Evolutionary conservation across 2,329 filamentous ascomycete species (phyloP).

Genomic region (Beauveria sp.): DNA sequence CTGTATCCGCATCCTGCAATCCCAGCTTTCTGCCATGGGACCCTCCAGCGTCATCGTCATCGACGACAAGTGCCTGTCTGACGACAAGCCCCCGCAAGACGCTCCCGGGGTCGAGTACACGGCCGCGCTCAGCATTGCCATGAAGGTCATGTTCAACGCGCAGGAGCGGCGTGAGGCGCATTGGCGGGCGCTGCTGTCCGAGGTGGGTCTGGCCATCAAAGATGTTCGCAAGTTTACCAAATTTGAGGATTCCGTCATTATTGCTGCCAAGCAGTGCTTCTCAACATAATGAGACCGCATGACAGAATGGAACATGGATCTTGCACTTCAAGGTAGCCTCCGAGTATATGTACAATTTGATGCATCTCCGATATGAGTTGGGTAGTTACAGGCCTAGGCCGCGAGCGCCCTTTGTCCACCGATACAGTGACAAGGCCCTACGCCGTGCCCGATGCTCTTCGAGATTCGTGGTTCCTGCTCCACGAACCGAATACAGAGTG

Average conservation of each 20-base stretch:
- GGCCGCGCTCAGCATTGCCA: conserved; percentile 17
- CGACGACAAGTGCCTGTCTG: conserved; percentile 18
- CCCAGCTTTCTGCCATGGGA: conserved; percentile 15
- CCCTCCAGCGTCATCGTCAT: conserved; percentile 17
- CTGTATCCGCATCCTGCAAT: conserved; percentile 17
- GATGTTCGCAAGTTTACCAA: conserved; percentile 18
- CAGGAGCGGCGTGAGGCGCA: conserved; percentile 19
- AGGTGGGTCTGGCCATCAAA: conserved; percentile 16
- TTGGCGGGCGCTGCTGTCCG: conserved; percentile 16
- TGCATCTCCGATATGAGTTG: not conserved
- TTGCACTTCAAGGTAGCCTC: not conserved
- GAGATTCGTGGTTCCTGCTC: conserved; percentile 29
- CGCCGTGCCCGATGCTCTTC: conserved; percentile 38
- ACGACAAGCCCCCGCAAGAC: conserved; percentile 13
- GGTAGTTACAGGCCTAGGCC: conserved; percentile 23
- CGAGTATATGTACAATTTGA: not conserved
- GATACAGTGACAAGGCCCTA: conserved; percentile 44
- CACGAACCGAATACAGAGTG: conserved; percentile 39
- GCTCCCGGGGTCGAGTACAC: conserved; percentile 16
- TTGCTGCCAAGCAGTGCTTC: conserved; percentile 10
- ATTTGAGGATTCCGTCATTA: conserved; percentile 18
- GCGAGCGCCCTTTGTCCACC: conserved; percentile 37
- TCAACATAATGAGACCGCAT: not conserved
- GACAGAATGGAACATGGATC: too few species aligned
- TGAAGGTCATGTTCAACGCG: conserved; percentile 20